phyloP scores from a whole-genome alignment of 177 flowering plant species.

The Vitis hybrid region DNA sequence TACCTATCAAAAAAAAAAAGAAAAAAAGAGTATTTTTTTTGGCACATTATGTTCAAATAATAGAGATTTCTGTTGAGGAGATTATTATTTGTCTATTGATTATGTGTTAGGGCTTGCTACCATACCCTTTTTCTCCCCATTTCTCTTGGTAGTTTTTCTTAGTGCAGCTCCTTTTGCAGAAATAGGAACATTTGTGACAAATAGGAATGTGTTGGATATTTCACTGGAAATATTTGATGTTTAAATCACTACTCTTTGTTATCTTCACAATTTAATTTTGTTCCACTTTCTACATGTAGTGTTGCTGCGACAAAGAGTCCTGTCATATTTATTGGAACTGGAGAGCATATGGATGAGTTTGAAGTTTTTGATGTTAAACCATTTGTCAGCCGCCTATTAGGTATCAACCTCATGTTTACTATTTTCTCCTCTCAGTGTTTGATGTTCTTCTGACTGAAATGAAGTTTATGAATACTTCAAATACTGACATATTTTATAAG shows the following conservation, averaged over 20 bases:
- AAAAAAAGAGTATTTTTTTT: no score
- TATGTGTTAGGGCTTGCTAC: no score
- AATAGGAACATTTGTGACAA: no score
- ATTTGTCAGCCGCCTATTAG: conserved; percentile 93
- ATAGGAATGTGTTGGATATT: background rate
- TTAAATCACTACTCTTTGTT: background rate
- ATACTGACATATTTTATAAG: background rate
- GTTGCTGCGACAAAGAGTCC: conserved; percentile 99
- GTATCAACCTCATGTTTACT: conserved; percentile 26
- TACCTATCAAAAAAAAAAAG: no score
- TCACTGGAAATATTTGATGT: background rate
- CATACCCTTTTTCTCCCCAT: no score
- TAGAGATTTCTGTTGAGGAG: no score
- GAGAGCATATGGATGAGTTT: conserved; percentile 99
- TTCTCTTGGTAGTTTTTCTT: no score
- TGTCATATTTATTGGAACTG: conserved; percentile 94
- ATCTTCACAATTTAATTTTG: background rate
- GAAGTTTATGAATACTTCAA: background rate
- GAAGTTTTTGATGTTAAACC: conserved; percentile 98
- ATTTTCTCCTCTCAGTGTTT: background rate
- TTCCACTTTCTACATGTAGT: conserved; percentile 39
- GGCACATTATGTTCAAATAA: no score
- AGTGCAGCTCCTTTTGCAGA: no score
- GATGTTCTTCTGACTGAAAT: background rate
- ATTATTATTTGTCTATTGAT: no score